Percentiles rank a stretch among this genome's conserved stretches.
Evolutionary conservation across 2,329 filamentous ascomycete species (phyloP).

Genomic region (Aureobasidium sp.): DNA sequence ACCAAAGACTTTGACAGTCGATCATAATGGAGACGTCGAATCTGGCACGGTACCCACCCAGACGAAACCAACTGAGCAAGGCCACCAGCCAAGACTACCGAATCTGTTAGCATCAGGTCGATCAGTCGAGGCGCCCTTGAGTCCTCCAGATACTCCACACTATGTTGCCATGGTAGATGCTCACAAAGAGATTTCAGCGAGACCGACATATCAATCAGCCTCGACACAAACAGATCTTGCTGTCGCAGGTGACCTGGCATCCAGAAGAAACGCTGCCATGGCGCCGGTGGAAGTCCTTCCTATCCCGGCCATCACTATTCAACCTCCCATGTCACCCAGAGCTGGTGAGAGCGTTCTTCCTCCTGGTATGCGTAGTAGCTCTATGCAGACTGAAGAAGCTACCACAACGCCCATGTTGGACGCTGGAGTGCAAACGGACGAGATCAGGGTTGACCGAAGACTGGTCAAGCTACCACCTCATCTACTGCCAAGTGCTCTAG

Average conservation of each 20-base stretch:
- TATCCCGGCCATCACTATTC: constrained; percentile 74
- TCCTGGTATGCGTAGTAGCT: constrained; percentile 69
- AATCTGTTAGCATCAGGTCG: not conserved
- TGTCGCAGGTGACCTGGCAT: constrained; percentile 8
- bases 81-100: not conserved
- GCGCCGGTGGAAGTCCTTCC: constrained; percentile 5
- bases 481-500: constrained; percentile 46
- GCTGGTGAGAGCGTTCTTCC: constrained; percentile 66
- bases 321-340: constrained; percentile 76
- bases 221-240: constrained; percentile 27
- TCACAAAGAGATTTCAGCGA: not conserved
- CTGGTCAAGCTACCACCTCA: constrained; percentile 66
- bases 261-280: not conserved
- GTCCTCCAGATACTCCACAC: constrained; percentile 21
- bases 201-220: constrained; percentile 20
- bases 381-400: constrained; percentile 64
- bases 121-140: not conserved
- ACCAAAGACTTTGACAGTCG: not conserved
- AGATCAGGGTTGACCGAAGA: constrained; percentile 75
- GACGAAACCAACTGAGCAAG: not conserved
- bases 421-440: constrained; percentile 74
- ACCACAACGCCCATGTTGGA: constrained; percentile 41
- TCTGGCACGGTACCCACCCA: not conserved
- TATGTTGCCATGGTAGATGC: not conserved
- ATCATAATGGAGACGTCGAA: not conserved